A percentile compares a stretch with the other conserved stretches of the same genome.
phyloP scores from a whole-genome alignment of 495 filamentous ascomycete species.

The Trichoderma gamsii region DNA sequence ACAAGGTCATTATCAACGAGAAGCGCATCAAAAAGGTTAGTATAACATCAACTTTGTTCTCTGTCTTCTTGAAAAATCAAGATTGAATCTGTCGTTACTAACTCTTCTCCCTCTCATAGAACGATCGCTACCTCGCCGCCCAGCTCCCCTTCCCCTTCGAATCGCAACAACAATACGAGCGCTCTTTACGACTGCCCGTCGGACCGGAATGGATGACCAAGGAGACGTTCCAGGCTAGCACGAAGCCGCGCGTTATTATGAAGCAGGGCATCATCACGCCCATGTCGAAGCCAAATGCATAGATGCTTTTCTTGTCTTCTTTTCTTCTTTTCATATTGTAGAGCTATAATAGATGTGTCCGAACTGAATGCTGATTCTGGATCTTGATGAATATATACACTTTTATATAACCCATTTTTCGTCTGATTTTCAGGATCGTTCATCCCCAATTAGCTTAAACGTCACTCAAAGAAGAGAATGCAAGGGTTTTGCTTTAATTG shows the following conservation, averaged over 20 bases:
- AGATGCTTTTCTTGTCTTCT: too few species aligned
- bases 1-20: slow-evolving; percentile 87
- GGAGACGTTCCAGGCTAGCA: slow-evolving; percentile 79
- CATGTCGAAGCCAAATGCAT: slow-evolving; percentile 71
- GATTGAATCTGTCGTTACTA: slow-evolving; percentile 21
- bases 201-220: slow-evolving; percentile 95
- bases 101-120: slow-evolving; percentile 49
- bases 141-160: slow-evolving; percentile 83
- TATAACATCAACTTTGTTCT: not conserved
- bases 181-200: slow-evolving; percentile 75
- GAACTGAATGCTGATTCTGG: not conserved
- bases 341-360: not conserved
- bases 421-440: not conserved
- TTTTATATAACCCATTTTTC: not conserved
- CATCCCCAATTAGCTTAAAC: not conserved
- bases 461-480: not conserved
- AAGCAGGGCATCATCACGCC: slow-evolving; percentile 90
- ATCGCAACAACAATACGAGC: slow-evolving; percentile 81
- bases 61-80: slow-evolving; percentile 6
- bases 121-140: slow-evolving; percentile 77
- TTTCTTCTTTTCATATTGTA: not conserved
- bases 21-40: slow-evolving; percentile 72
- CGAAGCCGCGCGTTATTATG: slow-evolving; percentile 85
- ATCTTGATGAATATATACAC: not conserved
- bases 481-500: not conserved